These are phyloP conservation scores for Debaryomyces hansenii DNA, from an alignment of 805 yeast genomes.

Conservation along the genomic window DNA sequence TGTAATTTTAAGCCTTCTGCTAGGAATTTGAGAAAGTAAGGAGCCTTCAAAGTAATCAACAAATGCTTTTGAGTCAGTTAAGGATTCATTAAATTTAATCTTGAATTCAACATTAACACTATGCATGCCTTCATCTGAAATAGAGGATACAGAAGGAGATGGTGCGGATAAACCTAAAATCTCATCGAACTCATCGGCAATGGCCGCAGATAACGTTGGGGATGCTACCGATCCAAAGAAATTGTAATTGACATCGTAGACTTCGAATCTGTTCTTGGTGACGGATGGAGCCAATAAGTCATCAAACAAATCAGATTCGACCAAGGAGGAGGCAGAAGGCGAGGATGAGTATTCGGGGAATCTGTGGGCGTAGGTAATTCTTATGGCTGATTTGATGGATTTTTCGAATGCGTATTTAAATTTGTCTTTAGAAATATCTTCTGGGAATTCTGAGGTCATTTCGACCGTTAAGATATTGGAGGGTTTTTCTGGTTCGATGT, in stretches of 20 bases:
- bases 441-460: constrained; percentile 25
- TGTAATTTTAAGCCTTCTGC: constrained; percentile 10
- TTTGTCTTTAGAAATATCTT: constrained; percentile 19
- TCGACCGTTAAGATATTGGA: constrained; percentile 25
- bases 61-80: constrained; percentile 36
- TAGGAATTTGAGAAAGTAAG: constrained; percentile 31
- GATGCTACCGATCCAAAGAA: constrained; percentile 14
- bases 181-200: constrained; percentile 28
- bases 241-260: constrained; percentile 25
- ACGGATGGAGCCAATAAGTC: constrained; percentile 38
- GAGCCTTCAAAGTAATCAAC: constrained; percentile 34
- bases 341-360: constrained; percentile 38
- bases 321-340: constrained; percentile 23
- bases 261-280: constrained; percentile 35
- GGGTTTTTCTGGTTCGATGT: constrained; percentile 25
- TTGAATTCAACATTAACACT: constrained; percentile 32
- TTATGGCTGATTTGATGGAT: constrained; percentile 29
- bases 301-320: constrained; percentile 33
- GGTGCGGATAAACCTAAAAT: constrained; percentile 25
- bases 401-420: constrained; percentile 32
- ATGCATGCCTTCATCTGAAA: constrained; percentile 7
- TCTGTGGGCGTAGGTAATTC: constrained; percentile 28
- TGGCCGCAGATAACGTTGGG: not conserved
- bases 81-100: constrained; percentile 30
- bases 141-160: constrained; percentile 3